Base-by-base conservation (phyloP, 148 eudicot genomes). In the Suaeda aralocaspica region DNA sequence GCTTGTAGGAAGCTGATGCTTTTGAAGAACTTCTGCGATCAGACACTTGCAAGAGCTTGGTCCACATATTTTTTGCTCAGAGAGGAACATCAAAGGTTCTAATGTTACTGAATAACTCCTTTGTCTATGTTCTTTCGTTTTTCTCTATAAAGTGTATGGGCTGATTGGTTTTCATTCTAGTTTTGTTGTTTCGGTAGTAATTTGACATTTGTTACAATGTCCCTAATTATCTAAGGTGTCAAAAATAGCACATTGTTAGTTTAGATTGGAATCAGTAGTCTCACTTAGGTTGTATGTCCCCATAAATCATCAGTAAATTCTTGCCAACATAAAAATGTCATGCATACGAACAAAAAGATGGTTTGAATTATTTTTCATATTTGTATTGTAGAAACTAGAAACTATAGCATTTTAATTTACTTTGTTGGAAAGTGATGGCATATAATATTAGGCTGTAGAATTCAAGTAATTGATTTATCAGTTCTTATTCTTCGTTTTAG, bases 11-110 rank as follows among this genome's bases (percentile, higher is more conserved):
- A 75, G 92, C 84, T 57, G 89, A 85, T 61, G 92, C 81, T 44
- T 93, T 87, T 61, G 86, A 87, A 74, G 82, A 67, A 70, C 92
- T 93, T 74, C 73, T 86, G 31, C 82, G 72, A 45, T 88, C 96
- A 21, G 98, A 90, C 78, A 90, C 98, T 66, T 88, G 92, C 90
- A 92, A 80, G 87, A 84, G 94, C 80, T 84, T 93, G 87, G 90
- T 90, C 59, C 94, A 93, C 76, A 57, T 93, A 48, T 93, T 93
- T 85, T 93, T 93, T 80, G 82, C 96, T 69, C 96, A 88, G 69
- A 96, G 98, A 73, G 90, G 94, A 68, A 90, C 96, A 68, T 73
- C 96, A 76, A 93, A 85, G 98, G 98, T 92, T 77, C 44, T 24
- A 41, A 13, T 55, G 9, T 55, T 56, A 14, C 41, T 71, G 67